Evolutionary conservation across 768 basidiomycete species (phyloP).

Genomic region (Roridomyces roridus): DNA sequence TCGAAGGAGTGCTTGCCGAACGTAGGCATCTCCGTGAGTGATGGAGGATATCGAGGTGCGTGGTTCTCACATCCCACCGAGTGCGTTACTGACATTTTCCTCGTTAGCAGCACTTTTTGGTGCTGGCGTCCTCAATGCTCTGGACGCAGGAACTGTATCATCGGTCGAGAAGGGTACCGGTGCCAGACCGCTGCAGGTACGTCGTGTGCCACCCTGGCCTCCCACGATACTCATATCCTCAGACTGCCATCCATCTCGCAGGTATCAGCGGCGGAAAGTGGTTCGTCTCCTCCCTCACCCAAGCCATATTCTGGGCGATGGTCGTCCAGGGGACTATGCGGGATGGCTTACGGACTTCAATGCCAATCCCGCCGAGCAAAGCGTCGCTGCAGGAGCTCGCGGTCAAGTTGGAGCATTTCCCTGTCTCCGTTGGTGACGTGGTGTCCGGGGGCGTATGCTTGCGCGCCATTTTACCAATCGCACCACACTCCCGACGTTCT

Average conservation of each 20-base stretch:
- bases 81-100: background rate
- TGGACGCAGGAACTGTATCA: slow-evolving; percentile 55
- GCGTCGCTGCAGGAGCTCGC: slow-evolving; percentile 31
- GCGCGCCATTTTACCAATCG: slow-evolving; percentile 35
- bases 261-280: slow-evolving; percentile 55
- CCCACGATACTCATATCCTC: background rate
- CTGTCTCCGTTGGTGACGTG: slow-evolving; percentile 25
- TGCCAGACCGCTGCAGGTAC: slow-evolving; percentile 53
- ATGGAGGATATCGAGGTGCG: slow-evolving; percentile 61
- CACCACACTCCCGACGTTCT: slow-evolving; percentile 37
- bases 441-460: slow-evolving; percentile 21
- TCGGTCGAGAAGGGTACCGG: slow-evolving; percentile 48
- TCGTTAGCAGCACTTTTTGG: slow-evolving; percentile 47
- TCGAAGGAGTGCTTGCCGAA: slow-evolving; percentile 33
- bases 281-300: slow-evolving; percentile 45
- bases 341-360: slow-evolving; percentile 39
- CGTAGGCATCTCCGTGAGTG: slow-evolving; percentile 57
- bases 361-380: slow-evolving; percentile 26
- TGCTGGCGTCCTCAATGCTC: slow-evolving; percentile 53
- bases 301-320: slow-evolving; percentile 40
- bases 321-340: slow-evolving; percentile 30
- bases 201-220: background rate
- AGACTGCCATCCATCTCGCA: slow-evolving; percentile 51
- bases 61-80: background rate
- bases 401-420: slow-evolving; percentile 44